phyloP scores from a whole-genome alignment of 441 rosid species.

The Corymbia citriodora region DNA sequence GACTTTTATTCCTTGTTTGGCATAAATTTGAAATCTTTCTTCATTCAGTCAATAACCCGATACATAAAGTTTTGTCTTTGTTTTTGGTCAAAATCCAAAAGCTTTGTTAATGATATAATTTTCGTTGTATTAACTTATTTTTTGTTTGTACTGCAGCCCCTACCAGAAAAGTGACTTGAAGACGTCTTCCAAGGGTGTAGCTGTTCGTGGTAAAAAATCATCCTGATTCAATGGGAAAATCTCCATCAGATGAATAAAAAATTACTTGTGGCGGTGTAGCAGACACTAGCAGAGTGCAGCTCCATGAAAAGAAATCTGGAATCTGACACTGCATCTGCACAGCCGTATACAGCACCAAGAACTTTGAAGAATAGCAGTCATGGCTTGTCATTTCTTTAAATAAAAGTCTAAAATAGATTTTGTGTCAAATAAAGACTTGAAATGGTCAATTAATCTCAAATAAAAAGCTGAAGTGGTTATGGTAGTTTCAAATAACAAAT shows the following conservation, averaged over 20 bases:
- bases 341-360: background rate
- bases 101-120: no score
- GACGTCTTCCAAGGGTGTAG: conserved; percentile 92
- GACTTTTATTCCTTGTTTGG: background rate
- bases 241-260: background rate
- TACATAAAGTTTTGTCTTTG: no score
- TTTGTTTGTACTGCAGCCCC: background rate
- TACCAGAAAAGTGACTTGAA: conserved; percentile 98
- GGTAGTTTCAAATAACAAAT: no score
- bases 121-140: no score
- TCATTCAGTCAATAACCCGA: background rate
- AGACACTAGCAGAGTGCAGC: background rate
- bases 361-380: background rate
- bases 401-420: no score
- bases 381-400: background rate
- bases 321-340: background rate
- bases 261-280: background rate
- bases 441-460: no score
- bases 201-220: conserved; percentile 89
- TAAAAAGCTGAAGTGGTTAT: no score
- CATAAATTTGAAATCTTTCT: background rate
- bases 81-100: no score
- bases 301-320: background rate
- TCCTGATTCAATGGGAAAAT: conserved; percentile 50
- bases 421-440: no score